Base-by-base conservation (phyloP, 2,329 filamentous ascomycete genomes). In the Rhynchosporium graminicola region DNA sequence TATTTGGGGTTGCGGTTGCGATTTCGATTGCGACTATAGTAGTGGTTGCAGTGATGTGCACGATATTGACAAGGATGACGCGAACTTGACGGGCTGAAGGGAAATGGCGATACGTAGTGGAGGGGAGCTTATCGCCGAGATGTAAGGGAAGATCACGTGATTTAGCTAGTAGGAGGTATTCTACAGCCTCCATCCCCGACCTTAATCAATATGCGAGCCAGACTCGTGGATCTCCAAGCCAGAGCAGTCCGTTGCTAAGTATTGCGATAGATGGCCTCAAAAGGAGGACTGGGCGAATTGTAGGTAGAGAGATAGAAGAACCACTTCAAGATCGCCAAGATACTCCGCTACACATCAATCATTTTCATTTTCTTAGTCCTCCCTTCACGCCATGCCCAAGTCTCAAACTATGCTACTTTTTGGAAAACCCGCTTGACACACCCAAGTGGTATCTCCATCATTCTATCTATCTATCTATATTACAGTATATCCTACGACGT, bases 401-500 rank as follows among this genome's bases (percentile, higher is more conserved):
- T 29, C 5, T 29, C 33, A 8, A 45, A 10, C 28, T 31, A 48
- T 55, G 40, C 29, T 47, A 47, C n/a, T 26, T 55, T 55, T 48
- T 46, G 28, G n/a, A 33, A 33, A 36, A 29, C 26, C n/a, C 40
- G 8, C 8, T 20, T 10, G 42, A 38, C 36, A 42, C 20, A 36
- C 50, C 45, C 28, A 51, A 38, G 36, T 36, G 54, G 31, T 50
- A 54, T 58, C 42, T 13, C 42, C 38, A 55, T 36, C 1, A 20
- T 20, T 20, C 33, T 36, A 36, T 55, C 47, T 59, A 57, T 65
- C 59, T 62, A 59, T 62, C 59, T 66, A 60, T 51, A 48, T 31
- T 66, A 61, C 51, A 66, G 26, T 57, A 61, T 55, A 58, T 63
- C 57, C 60, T 46, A 42, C 58, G 36, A 20, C 43, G 28, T 33